Base-by-base conservation (phyloP, 2,329 filamentous ascomycete genomes). In the Sclerotiophoma versabilis region DNA sequence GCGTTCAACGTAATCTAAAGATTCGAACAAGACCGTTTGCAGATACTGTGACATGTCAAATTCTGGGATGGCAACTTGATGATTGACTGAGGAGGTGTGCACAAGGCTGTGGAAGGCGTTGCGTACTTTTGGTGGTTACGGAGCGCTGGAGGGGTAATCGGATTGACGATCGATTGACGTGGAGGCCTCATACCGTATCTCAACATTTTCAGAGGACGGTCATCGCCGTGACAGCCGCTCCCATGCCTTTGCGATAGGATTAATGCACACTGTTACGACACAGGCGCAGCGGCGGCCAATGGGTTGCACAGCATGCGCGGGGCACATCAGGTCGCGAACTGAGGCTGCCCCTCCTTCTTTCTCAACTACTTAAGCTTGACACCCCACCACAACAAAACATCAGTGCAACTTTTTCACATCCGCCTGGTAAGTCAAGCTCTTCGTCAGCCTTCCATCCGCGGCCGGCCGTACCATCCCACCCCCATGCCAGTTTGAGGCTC, bases 341-440 rank as follows among this genome's bases (percentile, higher is more conserved):
- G 36, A 39, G 34, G 20, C 57, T 64, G 62, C 65, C 60, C 64
- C 62, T 66, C 62, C 33, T 55, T 52, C 34, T 47, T 58, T 50
- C 27, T 45, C 51, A 56, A 60, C 58, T 62, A 59, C 36, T 53
- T 36, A 49, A 54, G 22, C 38, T 44, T 53, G 37, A 38, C 44
- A 49, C 44, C 26, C 22, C 59, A 61, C 60, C 59, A 57, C 59
- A 70, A 60, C 62, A 65, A 65, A 66, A 63, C 62, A 68, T 51
- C 61, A 64, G 53, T 58, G 54, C 62, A 58, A 55, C 50, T 49
- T 54, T 60, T 63, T 60, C 59, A 60, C 58, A 66, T 50, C 55
- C 61, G 60, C 52, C 67, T 68, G 61, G 71, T 75, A 72, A 70
- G 71, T 73, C 62, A 64, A 59, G 60, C 57, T 54, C 52, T 66